Evolutionary conservation across 169 alveolate species (phyloP).

Genomic region (Theileria luwenshuni): DNA sequence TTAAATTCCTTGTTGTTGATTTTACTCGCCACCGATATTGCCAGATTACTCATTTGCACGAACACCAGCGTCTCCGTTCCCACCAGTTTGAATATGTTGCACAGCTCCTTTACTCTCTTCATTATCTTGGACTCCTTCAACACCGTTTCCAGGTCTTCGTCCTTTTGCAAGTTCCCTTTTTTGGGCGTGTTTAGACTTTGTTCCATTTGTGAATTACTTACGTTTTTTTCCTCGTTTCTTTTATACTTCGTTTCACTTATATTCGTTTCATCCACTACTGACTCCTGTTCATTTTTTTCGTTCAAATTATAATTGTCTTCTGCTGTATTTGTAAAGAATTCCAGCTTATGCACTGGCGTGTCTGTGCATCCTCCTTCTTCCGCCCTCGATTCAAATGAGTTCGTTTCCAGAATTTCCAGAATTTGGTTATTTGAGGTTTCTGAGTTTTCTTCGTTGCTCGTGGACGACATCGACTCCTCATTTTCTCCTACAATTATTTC

Average conservation of each 20-base stretch:
- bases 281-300: neutral
- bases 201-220: neutral
- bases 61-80: constrained; percentile 33
- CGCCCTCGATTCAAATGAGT: constrained; percentile 1
- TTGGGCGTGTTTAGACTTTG: constrained; percentile 3
- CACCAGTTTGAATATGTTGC: constrained; percentile 24
- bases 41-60: constrained; percentile 57
- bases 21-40: constrained; percentile 22
- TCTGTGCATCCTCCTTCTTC: neutral
- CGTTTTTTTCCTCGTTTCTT: neutral
- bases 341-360: constrained; percentile 7
- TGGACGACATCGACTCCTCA: neutral
- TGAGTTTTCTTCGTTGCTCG: no score
- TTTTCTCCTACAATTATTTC: constrained; percentile 1
- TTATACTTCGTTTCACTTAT: neutral
- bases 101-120: constrained; percentile 40
- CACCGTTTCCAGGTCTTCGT: constrained; percentile 10
- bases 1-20: constrained; percentile 46
- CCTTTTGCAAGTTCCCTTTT: neutral
- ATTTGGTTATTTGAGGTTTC: neutral
- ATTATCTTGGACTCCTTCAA: constrained; percentile 39
- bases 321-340: no score
- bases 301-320: no score
- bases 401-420: neutral
- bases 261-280: neutral